Conservation (phyloP, 1,139 yeast species). For the Suhomyces maxii region DNA sequence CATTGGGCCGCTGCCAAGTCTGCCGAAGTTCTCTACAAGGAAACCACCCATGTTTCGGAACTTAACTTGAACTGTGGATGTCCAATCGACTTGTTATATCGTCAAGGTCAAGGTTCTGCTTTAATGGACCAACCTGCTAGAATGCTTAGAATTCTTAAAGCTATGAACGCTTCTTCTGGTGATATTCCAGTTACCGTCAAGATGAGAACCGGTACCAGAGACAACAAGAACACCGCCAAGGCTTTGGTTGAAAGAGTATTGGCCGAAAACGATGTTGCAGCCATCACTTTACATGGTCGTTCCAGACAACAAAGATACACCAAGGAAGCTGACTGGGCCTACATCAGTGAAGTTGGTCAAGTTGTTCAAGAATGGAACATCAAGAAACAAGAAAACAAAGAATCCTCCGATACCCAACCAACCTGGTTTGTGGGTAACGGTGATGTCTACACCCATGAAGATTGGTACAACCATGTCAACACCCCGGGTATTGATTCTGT, state of each 20-base stretch:
- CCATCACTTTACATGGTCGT: constrained; percentile 93
- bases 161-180: constrained; percentile 86
- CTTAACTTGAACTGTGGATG: constrained; percentile 94
- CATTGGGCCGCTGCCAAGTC: constrained; percentile 95
- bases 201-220: constrained; percentile 88
- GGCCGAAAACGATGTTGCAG: constrained; percentile 79
- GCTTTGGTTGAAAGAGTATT: constrained; percentile 68
- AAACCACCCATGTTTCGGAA: constrained; percentile 62
- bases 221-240: constrained; percentile 83
- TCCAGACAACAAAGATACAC: constrained; percentile 95
- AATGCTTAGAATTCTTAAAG: constrained; percentile 72
- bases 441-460: constrained; percentile 82
- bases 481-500: constrained; percentile 82
- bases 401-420: constrained; percentile 44
- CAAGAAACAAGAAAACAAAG: constrained; percentile 57
- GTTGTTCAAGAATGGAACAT: constrained; percentile 63
- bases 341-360: constrained; percentile 72
- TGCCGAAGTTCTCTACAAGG: constrained; percentile 69
- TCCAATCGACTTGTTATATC: constrained; percentile 88
- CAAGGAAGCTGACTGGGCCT: constrained; percentile 89
- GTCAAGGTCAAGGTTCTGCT: constrained; percentile 96
- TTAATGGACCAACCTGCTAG: constrained; percentile 87
- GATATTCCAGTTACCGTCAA: constrained; percentile 91
- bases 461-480: constrained; percentile 79
- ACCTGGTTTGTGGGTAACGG: constrained; percentile 86